Conservation (phyloP, 164 flowering plant genomes). For the Magnolia sinica region DNA sequence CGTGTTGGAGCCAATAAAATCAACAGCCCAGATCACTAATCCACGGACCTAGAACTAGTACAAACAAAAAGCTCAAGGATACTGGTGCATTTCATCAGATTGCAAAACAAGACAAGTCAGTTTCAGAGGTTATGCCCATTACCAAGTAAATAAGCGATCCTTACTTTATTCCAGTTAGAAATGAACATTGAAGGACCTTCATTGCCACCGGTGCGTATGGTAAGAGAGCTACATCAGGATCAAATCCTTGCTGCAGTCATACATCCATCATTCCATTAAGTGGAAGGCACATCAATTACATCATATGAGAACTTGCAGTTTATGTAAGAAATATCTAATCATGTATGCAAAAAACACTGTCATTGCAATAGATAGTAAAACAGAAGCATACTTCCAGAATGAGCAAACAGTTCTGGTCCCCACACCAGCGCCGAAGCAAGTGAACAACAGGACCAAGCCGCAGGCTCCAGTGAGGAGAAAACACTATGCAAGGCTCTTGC, state of each 20-base stretch:
- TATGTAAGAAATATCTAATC: not conserved
- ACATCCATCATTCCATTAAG: not conserved
- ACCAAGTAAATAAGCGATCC: slow-evolving; percentile 3
- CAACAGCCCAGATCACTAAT: not conserved
- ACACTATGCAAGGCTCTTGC: slow-evolving; percentile 93
- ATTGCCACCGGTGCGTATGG: slow-evolving; percentile 78
- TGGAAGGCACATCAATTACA: not conserved
- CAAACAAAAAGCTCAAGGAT: not conserved
- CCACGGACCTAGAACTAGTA: not conserved
- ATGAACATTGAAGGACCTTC: slow-evolving; percentile 84
- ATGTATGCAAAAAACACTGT: not conserved
- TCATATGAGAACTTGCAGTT: not conserved
- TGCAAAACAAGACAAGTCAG: not conserved
- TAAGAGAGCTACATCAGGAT: slow-evolving; percentile 54
- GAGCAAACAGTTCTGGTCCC: slow-evolving; percentile 62
- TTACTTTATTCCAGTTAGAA: slow-evolving; percentile 79
- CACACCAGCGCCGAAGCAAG: slow-evolving; percentile 77
- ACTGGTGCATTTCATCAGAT: not conserved
- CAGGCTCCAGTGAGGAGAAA: slow-evolving; percentile 86
- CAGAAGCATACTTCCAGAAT: slow-evolving; percentile 61
- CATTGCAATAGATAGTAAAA: not conserved
- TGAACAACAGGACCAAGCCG: slow-evolving; percentile 84
- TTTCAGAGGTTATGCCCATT: not conserved
- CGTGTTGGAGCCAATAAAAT: not conserved
- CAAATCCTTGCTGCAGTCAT: slow-evolving; percentile 48